Percentiles rank a stretch among this genome's conserved stretches.
Evolutionary conservation across 2,329 filamentous ascomycete species (phyloP).

Genomic region (Sordariomycetes sp.): DNA sequence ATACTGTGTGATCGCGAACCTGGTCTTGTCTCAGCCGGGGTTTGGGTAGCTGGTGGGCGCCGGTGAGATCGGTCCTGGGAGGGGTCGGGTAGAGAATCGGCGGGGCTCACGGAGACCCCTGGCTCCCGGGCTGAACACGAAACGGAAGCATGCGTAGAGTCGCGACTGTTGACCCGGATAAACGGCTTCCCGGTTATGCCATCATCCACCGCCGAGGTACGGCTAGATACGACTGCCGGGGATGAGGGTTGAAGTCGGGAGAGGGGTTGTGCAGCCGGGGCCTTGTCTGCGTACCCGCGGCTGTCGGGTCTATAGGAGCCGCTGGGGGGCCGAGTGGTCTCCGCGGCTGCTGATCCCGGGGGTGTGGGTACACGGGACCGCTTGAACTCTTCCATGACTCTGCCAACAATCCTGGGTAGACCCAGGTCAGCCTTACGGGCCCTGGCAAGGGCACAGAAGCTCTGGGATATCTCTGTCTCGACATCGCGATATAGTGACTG

Average conservation of each 20-base stretch:
- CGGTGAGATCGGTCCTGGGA: neutral
- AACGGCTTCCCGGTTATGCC: slow-evolving; percentile 47
- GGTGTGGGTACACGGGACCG: neutral
- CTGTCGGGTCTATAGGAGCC: neutral
- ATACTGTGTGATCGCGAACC: neutral
- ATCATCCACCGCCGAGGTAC: slow-evolving; percentile 22
- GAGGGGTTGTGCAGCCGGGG: neutral
- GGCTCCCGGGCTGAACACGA: neutral
- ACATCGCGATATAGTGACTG: slow-evolving; percentile 32
- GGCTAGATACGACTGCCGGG: neutral
- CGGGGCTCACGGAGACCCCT: neutral
- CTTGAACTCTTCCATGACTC: slow-evolving; percentile 23
- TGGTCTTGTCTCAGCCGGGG: neutral
- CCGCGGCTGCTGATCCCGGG: neutral
- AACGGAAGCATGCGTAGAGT: slow-evolving; percentile 9
- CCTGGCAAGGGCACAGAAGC: slow-evolving; percentile 39
- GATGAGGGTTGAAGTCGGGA: neutral
- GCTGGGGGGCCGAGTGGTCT: neutral
- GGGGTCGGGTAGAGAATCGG: neutral
- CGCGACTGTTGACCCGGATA: slow-evolving; percentile 29
- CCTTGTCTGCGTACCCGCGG: neutral
- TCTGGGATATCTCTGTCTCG: slow-evolving; percentile 31
- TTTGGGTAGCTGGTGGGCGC: neutral
- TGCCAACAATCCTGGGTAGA: slow-evolving; percentile 32
- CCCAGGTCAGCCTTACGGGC: slow-evolving; percentile 25